Base-by-base conservation (phyloP, 2,329 filamentous ascomycete genomes). In the Monilinia laxa region DNA sequence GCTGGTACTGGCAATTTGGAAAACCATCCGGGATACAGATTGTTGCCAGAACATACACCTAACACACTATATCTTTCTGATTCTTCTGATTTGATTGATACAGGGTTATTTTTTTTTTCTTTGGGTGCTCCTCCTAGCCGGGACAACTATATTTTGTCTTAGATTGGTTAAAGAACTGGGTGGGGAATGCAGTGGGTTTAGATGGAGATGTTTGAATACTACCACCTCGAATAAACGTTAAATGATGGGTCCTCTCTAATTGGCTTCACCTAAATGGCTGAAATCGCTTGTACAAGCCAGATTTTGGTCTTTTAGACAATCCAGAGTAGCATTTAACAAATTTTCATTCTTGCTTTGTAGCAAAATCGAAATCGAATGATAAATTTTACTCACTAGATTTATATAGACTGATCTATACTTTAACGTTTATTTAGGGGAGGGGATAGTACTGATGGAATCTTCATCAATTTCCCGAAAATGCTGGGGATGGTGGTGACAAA, bases 41-140 rank as follows among this genome's bases (percentile, higher is more conserved):
- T 62, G 20, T 23, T 52, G 4, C 47, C 59, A 20, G 59, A 62
- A 11, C 9, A 16, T 62, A 12, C 23, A 9, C 25, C 47, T 52
- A 52, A n/a, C 31, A 40, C 47, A 18, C 28, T 25, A n/a, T 62
- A 40, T 20, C 28, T 62, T 52, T 62, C 47, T 2, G 4, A 12
- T 25, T 25, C 45, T 9, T 62, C 59, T 23, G 59, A 62, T 62
- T 23, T 52, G 2, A 31, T 52, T 23, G 59, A 51, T 40, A 62
- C 59, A 11, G 59, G n/a, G 7, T 1, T 62, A 14, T 62, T 62
- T 14, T 62, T 62, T 31, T 62, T 62, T 14, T 62, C 59, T n/a
- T 23, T 12, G 45, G 59, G 3, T 62, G 59, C 6, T 62, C 59
- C 6, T 62, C 59, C 20, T 62, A 47, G 59, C 52, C 45, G 1